Conservation (phyloP, 768 basidiomycete species). For the Rubroboletus pulcherrimus region DNA sequence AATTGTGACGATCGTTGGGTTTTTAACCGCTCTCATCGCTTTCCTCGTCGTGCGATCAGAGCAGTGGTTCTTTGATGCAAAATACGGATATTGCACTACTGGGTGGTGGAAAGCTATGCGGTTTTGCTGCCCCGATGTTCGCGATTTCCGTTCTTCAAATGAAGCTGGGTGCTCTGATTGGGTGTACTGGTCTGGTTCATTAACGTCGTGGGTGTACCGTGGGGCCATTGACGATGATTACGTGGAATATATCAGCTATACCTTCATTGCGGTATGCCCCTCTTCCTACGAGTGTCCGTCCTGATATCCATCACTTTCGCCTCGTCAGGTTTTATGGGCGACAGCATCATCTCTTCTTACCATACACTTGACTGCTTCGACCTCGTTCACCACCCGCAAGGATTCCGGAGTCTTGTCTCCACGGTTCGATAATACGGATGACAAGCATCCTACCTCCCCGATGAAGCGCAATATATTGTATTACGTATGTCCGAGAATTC, state of each 20-base stretch:
- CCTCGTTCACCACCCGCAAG: conserved; percentile 83
- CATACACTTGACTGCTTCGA: conserved; percentile 81
- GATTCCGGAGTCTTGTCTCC: conserved; percentile 72
- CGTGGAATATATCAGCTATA: conserved; percentile 70
- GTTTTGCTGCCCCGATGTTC: conserved; percentile 69
- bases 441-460: conserved; percentile 23
- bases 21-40: conserved; percentile 80
- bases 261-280: conserved; percentile 68
- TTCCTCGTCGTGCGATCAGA: conserved; percentile 85
- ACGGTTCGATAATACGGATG: conserved; percentile 36
- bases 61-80: conserved; percentile 86
- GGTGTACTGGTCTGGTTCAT: conserved; percentile 68
- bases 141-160: conserved; percentile 1
- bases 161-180: conserved; percentile 60
- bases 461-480: conserved; percentile 69
- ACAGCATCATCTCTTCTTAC: conserved; percentile 75
- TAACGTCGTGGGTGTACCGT: conserved; percentile 32
- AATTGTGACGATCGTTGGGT: conserved; percentile 83
- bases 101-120: conserved; percentile 71
- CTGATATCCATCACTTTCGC: neutral
- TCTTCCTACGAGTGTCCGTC: neutral
- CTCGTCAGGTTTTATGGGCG: conserved; percentile 64
- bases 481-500: conserved; percentile 58
- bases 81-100: conserved; percentile 80
- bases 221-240: conserved; percentile 30